Base-by-base conservation (phyloP, 345 rosid species). In the Atalantia buxifolia region DNA sequence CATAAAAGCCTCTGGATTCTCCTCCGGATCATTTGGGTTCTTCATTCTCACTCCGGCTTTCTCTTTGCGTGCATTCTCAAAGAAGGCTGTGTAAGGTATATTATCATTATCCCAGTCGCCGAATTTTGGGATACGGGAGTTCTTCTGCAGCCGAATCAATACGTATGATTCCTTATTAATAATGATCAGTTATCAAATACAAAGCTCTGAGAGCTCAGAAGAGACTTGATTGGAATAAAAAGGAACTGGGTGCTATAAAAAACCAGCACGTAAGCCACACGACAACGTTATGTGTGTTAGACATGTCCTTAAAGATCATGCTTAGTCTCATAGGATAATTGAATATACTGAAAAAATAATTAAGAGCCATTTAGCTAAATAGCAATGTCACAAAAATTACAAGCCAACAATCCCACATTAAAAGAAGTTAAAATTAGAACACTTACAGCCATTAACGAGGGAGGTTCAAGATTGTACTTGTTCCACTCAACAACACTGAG, bases 1-100 rank as follows among this genome's bases (percentile, higher is more conserved):
- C 77, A 64, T 36, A 53, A 88, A 84, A 56, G 82, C 86, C 67
- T 84, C 85, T 13, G 84, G 93, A 79, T 88, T 88, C 83, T 88
- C 82, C 77, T 83, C 81, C 0, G 92, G 92, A 79, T 90, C 94
- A 76, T 87, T 88, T 0, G 92, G 92, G 83, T 87, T 90, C 80
- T 87, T 90, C 80, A 83, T 83, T 77, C 48, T 82, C 55, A 59
- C 66, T 0, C 85, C 86, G 1, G 69, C 55, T 66, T 74, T 87
- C 59, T 83, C 94, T 80, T 38, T 88, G 21, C 90, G 84, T 1
- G 89, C 92, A 33, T 82, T 89, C 50, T 90, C 93, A 7, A 90
- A 90, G 73, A 27, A 88, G 35, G 87, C n/a, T 3, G 90, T 90
- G 82, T 88, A 86, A 1, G 87, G 88, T 19, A 83, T 13, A 48